Evolutionary conservation across 2,329 filamentous ascomycete genomes (phyloP).

Genomic region (Paecilomyces fulvus): DNA sequence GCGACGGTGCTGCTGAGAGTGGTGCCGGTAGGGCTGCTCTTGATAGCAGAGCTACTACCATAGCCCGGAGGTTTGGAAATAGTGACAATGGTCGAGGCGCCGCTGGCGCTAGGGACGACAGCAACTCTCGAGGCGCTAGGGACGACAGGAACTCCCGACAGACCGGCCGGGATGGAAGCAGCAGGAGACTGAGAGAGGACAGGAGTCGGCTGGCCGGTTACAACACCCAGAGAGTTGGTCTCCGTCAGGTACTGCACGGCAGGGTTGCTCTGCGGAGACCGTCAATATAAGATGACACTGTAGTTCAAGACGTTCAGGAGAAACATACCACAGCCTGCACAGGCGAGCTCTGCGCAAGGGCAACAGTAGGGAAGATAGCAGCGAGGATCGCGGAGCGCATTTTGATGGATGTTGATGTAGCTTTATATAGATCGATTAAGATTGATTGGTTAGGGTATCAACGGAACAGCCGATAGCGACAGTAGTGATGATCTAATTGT

Average conservation of each 20-base stretch:
- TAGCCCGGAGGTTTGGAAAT: conserved; percentile 8
- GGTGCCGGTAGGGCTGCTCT: conserved; percentile 13
- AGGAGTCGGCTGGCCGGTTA: conserved; percentile 38
- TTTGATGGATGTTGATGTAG: conserved; percentile 15
- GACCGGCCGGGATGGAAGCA: conserved; percentile 36
- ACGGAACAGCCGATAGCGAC: not conserved
- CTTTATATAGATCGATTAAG: not conserved
- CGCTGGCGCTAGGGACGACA: conserved; percentile 2
- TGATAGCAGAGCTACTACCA: conserved; percentile 6
- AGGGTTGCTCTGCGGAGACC: conserved; percentile 29
- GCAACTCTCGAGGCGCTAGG: conserved; percentile 3
- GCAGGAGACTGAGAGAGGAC: conserved; percentile 26
- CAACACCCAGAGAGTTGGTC: conserved; percentile 43
- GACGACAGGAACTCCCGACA: conserved; percentile 23
- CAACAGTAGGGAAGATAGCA: conserved; percentile 29
- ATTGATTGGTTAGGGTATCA: not conserved
- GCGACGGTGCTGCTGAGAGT: conserved; percentile 11
- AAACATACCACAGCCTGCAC: conserved; percentile 4
- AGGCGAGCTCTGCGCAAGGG: not conserved
- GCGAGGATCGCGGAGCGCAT: conserved; percentile 42
- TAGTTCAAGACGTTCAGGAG: not conserved
- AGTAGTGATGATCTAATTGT: not conserved
- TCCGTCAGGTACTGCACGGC: conserved; percentile 37
- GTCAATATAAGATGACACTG: conserved; percentile 3
- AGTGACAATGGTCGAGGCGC: conserved; percentile 15